Percentiles rank a stretch among this genome's conserved stretches.
Conservation (phyloP, 495 filamentous ascomycete genomes). For the Diplogelasinospora grovesii region DNA sequence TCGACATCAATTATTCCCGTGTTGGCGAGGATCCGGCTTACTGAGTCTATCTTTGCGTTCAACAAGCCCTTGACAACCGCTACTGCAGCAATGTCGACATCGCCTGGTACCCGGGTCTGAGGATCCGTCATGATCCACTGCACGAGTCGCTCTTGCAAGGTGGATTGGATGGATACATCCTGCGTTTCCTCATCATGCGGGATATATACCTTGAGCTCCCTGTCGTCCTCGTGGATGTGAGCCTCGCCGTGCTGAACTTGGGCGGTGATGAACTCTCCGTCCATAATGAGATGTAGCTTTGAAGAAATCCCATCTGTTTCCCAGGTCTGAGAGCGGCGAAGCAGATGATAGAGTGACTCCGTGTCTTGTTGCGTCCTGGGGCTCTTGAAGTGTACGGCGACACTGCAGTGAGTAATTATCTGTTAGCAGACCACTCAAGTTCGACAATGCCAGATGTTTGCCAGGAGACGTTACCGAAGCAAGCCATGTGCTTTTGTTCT, state of each 20-base stretch:
- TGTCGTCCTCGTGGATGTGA: slow-evolving; percentile 24
- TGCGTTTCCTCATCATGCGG: slow-evolving; percentile 24
- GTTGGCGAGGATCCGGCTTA: background rate
- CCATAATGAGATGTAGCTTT: slow-evolving; percentile 16
- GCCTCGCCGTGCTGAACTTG: slow-evolving; percentile 18
- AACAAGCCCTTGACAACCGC: slow-evolving; percentile 3
- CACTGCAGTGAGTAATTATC: slow-evolving; percentile 12
- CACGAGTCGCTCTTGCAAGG: slow-evolving; percentile 26
- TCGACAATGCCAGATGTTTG: too few species aligned
- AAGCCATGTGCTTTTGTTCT: slow-evolving; percentile 31
- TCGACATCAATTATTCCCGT: background rate
- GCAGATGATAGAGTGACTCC: slow-evolving; percentile 23
- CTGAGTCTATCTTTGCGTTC: background rate
- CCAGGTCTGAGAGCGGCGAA: slow-evolving; percentile 17
- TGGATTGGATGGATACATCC: slow-evolving; percentile 25
- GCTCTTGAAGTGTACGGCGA: slow-evolving; percentile 28
- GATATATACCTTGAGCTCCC: slow-evolving; percentile 28
- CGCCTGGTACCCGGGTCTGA: background rate
- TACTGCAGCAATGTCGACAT: background rate
- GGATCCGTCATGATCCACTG: slow-evolving; percentile 30
- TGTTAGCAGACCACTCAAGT: too few species aligned
- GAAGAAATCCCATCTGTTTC: slow-evolving; percentile 30
- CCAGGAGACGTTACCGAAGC: slow-evolving; percentile 21
- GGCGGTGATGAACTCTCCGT: slow-evolving; percentile 17
- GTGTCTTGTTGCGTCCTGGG: slow-evolving; percentile 15